Base-by-base conservation (phyloP, 75 land plant genomes). In the Chamaecyparis obtusa region DNA sequence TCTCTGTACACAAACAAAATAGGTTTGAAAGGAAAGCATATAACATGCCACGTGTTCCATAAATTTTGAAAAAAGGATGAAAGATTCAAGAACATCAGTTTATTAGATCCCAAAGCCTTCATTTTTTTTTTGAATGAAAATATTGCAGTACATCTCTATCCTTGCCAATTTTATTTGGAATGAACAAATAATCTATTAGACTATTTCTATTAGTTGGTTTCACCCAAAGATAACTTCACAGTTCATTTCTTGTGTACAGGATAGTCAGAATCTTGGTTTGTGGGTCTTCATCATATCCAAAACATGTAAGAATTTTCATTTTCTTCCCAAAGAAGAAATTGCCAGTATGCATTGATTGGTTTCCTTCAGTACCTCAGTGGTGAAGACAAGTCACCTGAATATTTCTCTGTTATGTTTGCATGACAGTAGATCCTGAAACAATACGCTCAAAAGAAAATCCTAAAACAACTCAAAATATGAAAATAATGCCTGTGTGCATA, bases 271-370 rank as follows among this genome's bases (percentile, higher is more conserved):
- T n/a, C n/a, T n/a, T 44, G 14, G 44, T 24, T 49, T 27, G 14
- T 44, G 44, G 83, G 49, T 80, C 49, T 80, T 44, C 83, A 80
- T 80, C 83, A 80, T 80, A 80, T 44, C 83, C 30, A 44, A 44
- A 44, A 46, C 83, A 27, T 46, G 32, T n/a, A 21, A 46, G 9
- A 81, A 44, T 81, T 13, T 27, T 11, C 30, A 43, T 30, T 81
- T n/a, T 81, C 51, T 46, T 81, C 15, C 48, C 37, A 82, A 74
- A 21, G n/a, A 41, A 83, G 30, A 14, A 17, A 74, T 10, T 86
- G 15, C 76, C 81, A 74, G 9, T 27, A 67, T 75, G 87, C 86
- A 76, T 81, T 19, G 2, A 80, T 9, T 9, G 83, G 27, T 24
- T 80, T 8, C 27, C 27, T 43, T 80, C 43, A 43, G 9, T n/a